phyloP scores from a whole-genome alignment of 108 stramenopile genomes.

The Pseudonitzschia multistriata region DNA sequence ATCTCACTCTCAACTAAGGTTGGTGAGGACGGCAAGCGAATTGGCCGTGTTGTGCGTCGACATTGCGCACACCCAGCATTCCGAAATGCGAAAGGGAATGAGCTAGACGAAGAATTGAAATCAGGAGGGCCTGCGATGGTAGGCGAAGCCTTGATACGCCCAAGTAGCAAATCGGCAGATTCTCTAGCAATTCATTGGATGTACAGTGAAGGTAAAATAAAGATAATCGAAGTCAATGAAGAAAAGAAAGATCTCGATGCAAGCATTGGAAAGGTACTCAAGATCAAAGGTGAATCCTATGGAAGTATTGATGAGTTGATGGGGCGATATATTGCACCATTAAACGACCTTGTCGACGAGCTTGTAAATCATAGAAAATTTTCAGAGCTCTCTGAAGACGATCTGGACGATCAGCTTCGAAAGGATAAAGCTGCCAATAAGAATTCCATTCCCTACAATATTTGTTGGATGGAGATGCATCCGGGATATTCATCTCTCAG shows the following conservation, averaged over 20 bases:
- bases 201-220: slow-evolving; percentile 72
- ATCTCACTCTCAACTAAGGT: slow-evolving; percentile 45
- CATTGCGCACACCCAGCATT: slow-evolving; percentile 89
- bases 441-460: slow-evolving; percentile 58
- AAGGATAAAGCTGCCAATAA: slow-evolving; percentile 61
- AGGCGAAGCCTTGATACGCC: slow-evolving; percentile 82
- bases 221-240: slow-evolving; percentile 82
- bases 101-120: slow-evolving; percentile 68
- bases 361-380: slow-evolving; percentile 81
- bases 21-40: slow-evolving; percentile 40
- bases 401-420: slow-evolving; percentile 69
- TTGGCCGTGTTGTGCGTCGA: slow-evolving; percentile 69
- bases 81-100: slow-evolving; percentile 70
- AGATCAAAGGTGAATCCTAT: slow-evolving; percentile 81
- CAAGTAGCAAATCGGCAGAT: slow-evolving; percentile 79
- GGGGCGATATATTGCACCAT: slow-evolving; percentile 83
- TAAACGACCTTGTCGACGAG: slow-evolving; percentile 87
- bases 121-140: slow-evolving; percentile 76
- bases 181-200: slow-evolving; percentile 86
- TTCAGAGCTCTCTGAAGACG: slow-evolving; percentile 69
- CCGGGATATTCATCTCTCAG: slow-evolving; percentile 80
- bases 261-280: slow-evolving; percentile 76
- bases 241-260: slow-evolving; percentile 88
- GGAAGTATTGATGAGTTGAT: slow-evolving; percentile 87
- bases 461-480: slow-evolving; percentile 86